Base-by-base conservation (phyloP, 2,329 filamentous ascomycete genomes). In the Stylonectria norvegica region DNA sequence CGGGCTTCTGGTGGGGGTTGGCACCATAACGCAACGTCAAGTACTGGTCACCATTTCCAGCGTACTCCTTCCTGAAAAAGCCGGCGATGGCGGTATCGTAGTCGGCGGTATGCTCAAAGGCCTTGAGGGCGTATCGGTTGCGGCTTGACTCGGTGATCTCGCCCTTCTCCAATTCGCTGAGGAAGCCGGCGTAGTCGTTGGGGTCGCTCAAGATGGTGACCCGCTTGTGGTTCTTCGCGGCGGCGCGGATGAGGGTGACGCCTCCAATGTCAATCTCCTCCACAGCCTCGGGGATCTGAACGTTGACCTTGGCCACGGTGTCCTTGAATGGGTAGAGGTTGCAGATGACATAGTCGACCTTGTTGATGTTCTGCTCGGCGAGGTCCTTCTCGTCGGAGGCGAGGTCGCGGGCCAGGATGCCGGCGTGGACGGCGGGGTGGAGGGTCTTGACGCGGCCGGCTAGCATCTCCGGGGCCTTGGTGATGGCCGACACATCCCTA, bases 301-400 rank as follows among this genome's bases (percentile, higher is more conserved):
- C 93, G 61, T 95, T 95, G 73, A 94, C 83, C 77, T 96, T 95
- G 58, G 89, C 86, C 56, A 98, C 83, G 20, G 93, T 98, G 65
- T 97, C 90, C 75, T 96, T 96, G 82, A 98, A 98, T 10, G 93
- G 93, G 69, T 98, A 97, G 40, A 98, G 79, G 72, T 98, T 98
- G 84, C 93, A 97, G 64, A 98, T 85, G 57, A 95, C 89, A 58
- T 85, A 95, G 77, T 95, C 89, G 45, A 95, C 89, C 72, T 95
- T 95, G 72, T 86, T 79, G 65, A 95, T 95, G 70, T 89, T 93
- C 71, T 95, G 89, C 67, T 93, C 86, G 36, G 88, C 89, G 35
- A 98, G 83, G 62, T 98, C 93, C 70, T 95, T 94, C 71, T 97
- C 89, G 69, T 98, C 93, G 11, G 90, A 91, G 53, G 86, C 89